Conservation (phyloP, 2,329 filamentous ascomycete species). For the Zymoseptoria passerinii region DNA sequence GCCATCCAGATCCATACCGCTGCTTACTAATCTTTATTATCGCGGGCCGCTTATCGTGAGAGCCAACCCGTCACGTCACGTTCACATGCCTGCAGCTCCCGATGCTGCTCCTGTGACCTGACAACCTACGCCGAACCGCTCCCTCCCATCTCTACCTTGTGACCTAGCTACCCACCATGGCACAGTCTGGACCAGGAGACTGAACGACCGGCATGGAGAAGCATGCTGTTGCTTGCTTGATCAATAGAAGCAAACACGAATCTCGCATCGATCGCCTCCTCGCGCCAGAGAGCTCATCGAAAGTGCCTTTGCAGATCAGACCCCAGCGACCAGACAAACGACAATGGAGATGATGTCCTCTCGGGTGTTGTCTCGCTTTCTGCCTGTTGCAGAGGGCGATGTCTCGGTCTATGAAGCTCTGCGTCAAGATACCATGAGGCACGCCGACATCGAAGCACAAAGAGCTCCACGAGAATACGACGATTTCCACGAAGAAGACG, state of each 20-base stretch:
- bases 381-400: constrained; percentile 34
- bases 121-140: not conserved
- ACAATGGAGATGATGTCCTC: constrained; percentile 41
- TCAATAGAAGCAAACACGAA: not conserved
- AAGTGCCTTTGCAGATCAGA: not conserved
- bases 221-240: not conserved
- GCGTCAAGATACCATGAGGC: constrained; percentile 34
- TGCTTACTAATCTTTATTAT: not conserved
- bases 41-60: not conserved
- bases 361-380: constrained; percentile 45
- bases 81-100: not conserved
- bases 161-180: not conserved
- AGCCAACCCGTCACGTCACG: not conserved
- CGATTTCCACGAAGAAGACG: constrained; percentile 48
- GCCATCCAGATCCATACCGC: too few relatives aligned
- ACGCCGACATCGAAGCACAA: constrained; percentile 36
- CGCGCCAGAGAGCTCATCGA: not conserved
- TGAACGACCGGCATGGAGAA: not conserved
- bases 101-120: not conserved
- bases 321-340: not conserved
- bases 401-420: constrained; percentile 35
- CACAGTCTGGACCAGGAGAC: not conserved
- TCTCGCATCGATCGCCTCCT: not conserved
- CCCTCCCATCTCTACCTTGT: not conserved
- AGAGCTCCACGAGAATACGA: constrained; percentile 38